Percentiles rank a stretch among this genome's conserved stretches.
These are phyloP conservation scores for Aphanomyces invadans DNA, from an alignment of 352 stramenopile species.

Conservation along the genomic window DNA sequence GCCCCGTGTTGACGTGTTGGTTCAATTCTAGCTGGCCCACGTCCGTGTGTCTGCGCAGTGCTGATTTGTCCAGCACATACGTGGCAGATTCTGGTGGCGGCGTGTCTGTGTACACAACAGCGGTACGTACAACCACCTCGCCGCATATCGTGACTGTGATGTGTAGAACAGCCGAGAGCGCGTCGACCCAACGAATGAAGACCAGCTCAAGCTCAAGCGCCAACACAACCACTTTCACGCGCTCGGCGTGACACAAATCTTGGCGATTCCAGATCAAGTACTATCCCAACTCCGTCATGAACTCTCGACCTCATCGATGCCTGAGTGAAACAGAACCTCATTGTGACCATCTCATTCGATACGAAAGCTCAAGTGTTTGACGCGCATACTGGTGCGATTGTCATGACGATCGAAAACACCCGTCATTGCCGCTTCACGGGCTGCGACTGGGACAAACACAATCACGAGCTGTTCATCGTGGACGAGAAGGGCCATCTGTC, in stretches of 20 bases:
- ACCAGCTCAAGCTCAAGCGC: constrained; percentile 52
- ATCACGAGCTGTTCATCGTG: constrained; percentile 40
- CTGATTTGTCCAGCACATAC: constrained; percentile 42
- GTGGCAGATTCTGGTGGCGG: constrained; percentile 52
- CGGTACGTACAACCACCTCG: constrained; percentile 13
- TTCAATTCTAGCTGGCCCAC: constrained; percentile 38
- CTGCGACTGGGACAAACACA: constrained; percentile 48
- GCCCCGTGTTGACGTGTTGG: neutral
- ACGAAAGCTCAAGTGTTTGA: constrained; percentile 65
- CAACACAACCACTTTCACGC: constrained; percentile 56
- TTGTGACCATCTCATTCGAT: constrained; percentile 69
- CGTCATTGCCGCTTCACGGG: constrained; percentile 44
- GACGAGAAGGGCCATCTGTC: constrained; percentile 44
- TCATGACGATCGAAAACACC: constrained; percentile 44
- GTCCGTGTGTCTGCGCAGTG: constrained; percentile 42
- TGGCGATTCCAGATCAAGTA: constrained; percentile 52
- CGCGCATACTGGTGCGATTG: constrained; percentile 47
- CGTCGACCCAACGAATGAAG: constrained; percentile 22
- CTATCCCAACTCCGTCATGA: neutral
- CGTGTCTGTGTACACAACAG: constrained; percentile 49
- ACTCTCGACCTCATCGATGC: neutral
- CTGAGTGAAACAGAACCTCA: constrained; percentile 26
- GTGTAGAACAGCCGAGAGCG: constrained; percentile 3
- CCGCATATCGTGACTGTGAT: neutral
- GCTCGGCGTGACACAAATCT: constrained; percentile 46